Base-by-base conservation (phyloP, 2,329 filamentous ascomycete genomes). In the Decorospora gaudefroyi region DNA sequence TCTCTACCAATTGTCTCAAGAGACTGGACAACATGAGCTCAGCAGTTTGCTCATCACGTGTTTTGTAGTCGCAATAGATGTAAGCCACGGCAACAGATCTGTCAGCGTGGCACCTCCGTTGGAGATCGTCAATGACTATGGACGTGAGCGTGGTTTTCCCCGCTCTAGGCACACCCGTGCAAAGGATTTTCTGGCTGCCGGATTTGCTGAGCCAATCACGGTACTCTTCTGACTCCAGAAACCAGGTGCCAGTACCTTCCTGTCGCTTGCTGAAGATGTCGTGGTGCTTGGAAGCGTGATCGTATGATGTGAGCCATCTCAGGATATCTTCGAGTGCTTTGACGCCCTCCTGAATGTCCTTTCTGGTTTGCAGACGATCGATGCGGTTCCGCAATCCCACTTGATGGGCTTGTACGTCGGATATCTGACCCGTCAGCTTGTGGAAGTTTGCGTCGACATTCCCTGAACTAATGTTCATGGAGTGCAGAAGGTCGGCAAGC, bases 41-140 rank as follows among this genome's bases (percentile, higher is more conserved):
- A 0, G 46, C n/a, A 5, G 12, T 58, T 25, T 71, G 69, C 1
- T 57, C 53, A 2, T 54, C 54, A 2, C 61, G 53, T 0, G 33
- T 44, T 6, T 55, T 54, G 33, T 66, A 70, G 23, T 70, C 64
- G 40, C 59, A 71, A 30, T 64, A 73, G 1, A 69, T 6, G 21
- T 65, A 73, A 2, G 61, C 62, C 11, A 73, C 47, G 2, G 59
- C 61, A 15, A 21, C 3, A 6, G 16, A 13, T 3, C 11, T 3
- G 15, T 40, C 8, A 16, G 10, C 11, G 12, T 43, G 42, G n/a
- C n/a, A 29, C 11, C 6, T 17, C 8, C 16, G 19, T 19, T 7
- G 21, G 15, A 53, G 31, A 35, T 47, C 34, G 17, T 62, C 50
- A 11, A 65, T 49, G n/a, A 48, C 46, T n/a, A 53, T 58, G 3